phyloP scores from a whole-genome alignment of 2,329 filamentous ascomycete genomes.

The Beauveria sp. region DNA sequence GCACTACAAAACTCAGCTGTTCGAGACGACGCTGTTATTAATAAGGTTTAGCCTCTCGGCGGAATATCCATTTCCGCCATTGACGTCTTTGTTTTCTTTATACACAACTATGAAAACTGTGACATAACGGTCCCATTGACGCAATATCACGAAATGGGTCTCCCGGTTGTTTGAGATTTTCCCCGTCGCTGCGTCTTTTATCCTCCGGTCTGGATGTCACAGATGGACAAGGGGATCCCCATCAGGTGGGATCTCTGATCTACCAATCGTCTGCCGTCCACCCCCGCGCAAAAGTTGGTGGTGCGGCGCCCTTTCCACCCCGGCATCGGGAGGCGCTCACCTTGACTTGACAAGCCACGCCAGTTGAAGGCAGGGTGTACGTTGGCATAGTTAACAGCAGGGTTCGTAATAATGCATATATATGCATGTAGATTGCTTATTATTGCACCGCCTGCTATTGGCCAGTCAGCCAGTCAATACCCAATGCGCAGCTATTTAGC shows the following conservation, averaged over 20 bases:
- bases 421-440: too few relatives aligned
- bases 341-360: too few relatives aligned
- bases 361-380: too few relatives aligned
- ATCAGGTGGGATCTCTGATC: neutral
- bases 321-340: too few relatives aligned
- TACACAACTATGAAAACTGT: neutral
- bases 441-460: too few relatives aligned
- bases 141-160: neutral
- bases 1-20: neutral
- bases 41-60: neutral
- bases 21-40: neutral
- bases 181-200: neutral
- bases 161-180: neutral
- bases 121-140: neutral
- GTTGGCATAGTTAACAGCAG: too few relatives aligned
- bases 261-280: neutral
- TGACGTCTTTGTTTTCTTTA: neutral
- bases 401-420: too few relatives aligned
- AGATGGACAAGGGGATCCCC: neutral
- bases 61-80: neutral
- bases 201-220: neutral
- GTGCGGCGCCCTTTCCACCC: too few relatives aligned
- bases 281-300: neutral
- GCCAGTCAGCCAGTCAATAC: too few relatives aligned
- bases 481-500: too few relatives aligned